Base-by-base conservation (phyloP, 306 rosid species). In the Clitoria ternatea region DNA sequence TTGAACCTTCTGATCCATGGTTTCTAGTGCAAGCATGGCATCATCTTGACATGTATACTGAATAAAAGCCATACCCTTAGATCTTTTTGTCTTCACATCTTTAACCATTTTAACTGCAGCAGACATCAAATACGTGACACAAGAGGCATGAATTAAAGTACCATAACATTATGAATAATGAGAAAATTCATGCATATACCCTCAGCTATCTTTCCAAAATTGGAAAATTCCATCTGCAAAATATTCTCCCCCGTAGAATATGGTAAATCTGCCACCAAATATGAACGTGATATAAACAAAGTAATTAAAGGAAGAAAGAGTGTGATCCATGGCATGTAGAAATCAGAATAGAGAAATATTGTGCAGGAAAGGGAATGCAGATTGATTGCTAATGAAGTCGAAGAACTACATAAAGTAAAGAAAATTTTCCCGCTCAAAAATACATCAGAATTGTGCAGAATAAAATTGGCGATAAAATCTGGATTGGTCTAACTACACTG, bases 1-100 rank as follows among this genome's bases (percentile, higher is more conserved):
- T 30, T 12, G 20, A 80, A 94, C 98, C 98, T 88, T 86, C 81
- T 74, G 59, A 81, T 94, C 98, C 98, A 90, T 94, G 42, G 70
- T 89, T 79, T 94, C 98, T 26, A 90, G 66, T 15, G 98, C 98
- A 54, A 80, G 89, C 89, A 94, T 70, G 15, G 97, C 97, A 20
- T 83, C 95, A 39, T 87, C 92, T 76, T 84, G 96, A 77, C 78
- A 61, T 20, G 88, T 87, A 59, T 84, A 94, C 29, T 90, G 98
- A 79, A 94, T 86, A 71, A 87, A 94, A n/a, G 98, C 98, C 70
- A 52, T 79, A 26, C 98, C 98, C 76, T 81, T 94, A 0, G 95
- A 80, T 70, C 81, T 81, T 75, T 80, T 79, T 0, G 89, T 78
- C 39, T 29, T 30, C 27, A 40, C 80, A 78, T 94, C 94, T 75